These are phyloP conservation scores for Metroxylon sagu DNA, from an alignment of 176 grass and related monocot genomes.

Conservation along the genomic window DNA sequence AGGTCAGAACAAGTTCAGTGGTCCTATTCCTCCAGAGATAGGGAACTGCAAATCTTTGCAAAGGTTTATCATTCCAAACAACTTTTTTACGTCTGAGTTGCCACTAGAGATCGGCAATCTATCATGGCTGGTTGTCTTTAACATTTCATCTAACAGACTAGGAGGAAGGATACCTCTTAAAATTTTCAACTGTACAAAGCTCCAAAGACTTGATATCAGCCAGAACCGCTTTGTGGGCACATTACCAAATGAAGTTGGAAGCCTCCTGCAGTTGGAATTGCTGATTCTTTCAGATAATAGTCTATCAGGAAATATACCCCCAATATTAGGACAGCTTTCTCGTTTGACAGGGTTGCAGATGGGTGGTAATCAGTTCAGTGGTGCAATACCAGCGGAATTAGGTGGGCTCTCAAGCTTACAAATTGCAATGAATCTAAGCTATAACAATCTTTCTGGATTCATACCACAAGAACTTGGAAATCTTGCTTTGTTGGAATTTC, in stretches of 20 bases:
- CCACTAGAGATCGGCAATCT: slow-evolving; percentile 68
- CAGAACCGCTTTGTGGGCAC: slow-evolving; percentile 72
- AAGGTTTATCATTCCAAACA: slow-evolving; percentile 70
- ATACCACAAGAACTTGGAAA: slow-evolving; percentile 88
- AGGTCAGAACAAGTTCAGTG: slow-evolving; percentile 72
- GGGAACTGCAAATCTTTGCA: slow-evolving; percentile 67
- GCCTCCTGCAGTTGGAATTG: slow-evolving; percentile 70
- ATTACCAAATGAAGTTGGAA: slow-evolving; percentile 74
- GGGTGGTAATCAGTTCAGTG: slow-evolving; percentile 75
- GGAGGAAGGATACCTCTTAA: slow-evolving; percentile 65
- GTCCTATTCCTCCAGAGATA: slow-evolving; percentile 78
- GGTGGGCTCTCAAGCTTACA: slow-evolving; percentile 80
- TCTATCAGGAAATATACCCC: slow-evolving; percentile 62
- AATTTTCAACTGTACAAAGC: slow-evolving; percentile 78
- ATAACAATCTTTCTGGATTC: slow-evolving; percentile 62
- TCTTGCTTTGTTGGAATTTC: slow-evolving; percentile 67
- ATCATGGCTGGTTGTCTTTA: slow-evolving; percentile 80
- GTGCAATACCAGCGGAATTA: slow-evolving; percentile 76
- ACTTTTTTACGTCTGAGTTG: slow-evolving; percentile 81
- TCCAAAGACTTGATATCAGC: slow-evolving; percentile 94
- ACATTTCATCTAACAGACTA: slow-evolving; percentile 85
- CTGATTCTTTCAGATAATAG: slow-evolving; percentile 78
- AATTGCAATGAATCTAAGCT: slow-evolving; percentile 95
- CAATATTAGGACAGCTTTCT: slow-evolving; percentile 66
- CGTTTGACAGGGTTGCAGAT: slow-evolving; percentile 91